Conservation (phyloP, 768 basidiomycete species). For the Tricholoma furcatifolium region DNA sequence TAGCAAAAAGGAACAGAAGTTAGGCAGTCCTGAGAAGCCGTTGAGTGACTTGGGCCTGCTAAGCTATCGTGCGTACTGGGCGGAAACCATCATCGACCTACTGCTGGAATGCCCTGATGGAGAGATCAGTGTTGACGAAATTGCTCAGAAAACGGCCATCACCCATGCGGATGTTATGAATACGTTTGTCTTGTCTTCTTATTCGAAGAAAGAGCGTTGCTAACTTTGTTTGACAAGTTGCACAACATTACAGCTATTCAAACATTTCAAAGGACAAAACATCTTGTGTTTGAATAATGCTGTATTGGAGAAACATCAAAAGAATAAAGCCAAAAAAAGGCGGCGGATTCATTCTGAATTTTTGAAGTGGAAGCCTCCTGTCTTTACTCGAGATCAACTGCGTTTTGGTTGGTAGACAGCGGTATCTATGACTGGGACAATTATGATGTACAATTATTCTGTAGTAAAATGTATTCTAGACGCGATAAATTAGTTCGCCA, state of each 20-base stretch:
- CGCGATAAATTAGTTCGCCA: constrained; percentile 2
- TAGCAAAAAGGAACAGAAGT: constrained; percentile 93
- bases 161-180: constrained; percentile 97
- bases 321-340: constrained; percentile 73
- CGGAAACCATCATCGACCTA: constrained; percentile 91
- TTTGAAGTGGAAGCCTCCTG: constrained; percentile 93
- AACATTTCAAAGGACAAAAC: constrained; percentile 93
- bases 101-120: constrained; percentile 71
- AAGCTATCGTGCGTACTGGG: constrained; percentile 95
- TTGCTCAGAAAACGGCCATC: constrained; percentile 93
- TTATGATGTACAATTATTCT: constrained; percentile 13
- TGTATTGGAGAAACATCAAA: constrained; percentile 89
- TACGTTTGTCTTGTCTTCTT: constrained; percentile 64
- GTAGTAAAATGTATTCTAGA: constrained; percentile 14
- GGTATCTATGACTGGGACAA: constrained; percentile 6
- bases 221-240: constrained; percentile 55
- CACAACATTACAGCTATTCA: constrained; percentile 91
- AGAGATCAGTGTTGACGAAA: constrained; percentile 93
- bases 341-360: constrained; percentile 76
- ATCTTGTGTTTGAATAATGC: constrained; percentile 90
- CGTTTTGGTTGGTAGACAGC: constrained; percentile 61
- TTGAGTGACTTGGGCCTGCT: constrained; percentile 91
- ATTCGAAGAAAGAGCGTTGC: neutral
- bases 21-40: constrained; percentile 97
- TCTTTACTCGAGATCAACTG: constrained; percentile 86